These are phyloP conservation scores for Citrus reticulata DNA, from an alignment of 345 rosid genomes.

Conservation along the genomic window DNA sequence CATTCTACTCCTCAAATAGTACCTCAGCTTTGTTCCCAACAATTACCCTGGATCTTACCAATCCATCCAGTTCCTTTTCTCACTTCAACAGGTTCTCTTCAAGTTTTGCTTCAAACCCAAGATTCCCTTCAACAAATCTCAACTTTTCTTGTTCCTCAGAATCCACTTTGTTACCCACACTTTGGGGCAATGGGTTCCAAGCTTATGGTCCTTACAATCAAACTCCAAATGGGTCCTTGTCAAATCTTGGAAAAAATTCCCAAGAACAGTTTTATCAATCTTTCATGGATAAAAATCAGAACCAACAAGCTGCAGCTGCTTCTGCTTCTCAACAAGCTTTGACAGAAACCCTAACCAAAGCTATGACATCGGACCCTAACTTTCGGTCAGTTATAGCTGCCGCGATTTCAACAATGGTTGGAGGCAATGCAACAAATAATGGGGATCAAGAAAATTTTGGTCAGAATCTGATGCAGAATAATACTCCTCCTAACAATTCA, in stretches of 20 bases:
- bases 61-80: conserved; percentile 35
- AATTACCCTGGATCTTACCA: conserved; percentile 76
- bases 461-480: conserved; percentile 13
- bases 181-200: conserved; percentile 48
- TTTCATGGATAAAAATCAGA: conserved; percentile 16
- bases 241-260: conserved; percentile 27
- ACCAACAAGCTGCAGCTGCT: conserved; percentile 1
- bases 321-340: conserved; percentile 38
- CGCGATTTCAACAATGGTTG: conserved; percentile 71
- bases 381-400: conserved; percentile 64
- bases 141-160: conserved; percentile 46
- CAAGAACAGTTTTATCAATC: conserved; percentile 25
- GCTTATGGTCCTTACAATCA: conserved; percentile 27
- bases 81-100: conserved; percentile 42
- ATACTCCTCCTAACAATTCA: background rate
- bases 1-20: conserved; percentile 37
- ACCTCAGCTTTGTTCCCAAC: conserved; percentile 57
- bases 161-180: conserved; percentile 35
- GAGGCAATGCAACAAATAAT: conserved; percentile 25
- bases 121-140: conserved; percentile 50
- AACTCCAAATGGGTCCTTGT: conserved; percentile 20
- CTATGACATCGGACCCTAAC: conserved; percentile 62
- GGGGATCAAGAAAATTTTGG: conserved; percentile 4
- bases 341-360: conserved; percentile 64
- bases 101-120: conserved; percentile 25